Base-by-base conservation (phyloP, 352 stramenopile species). In the Globisporangium middletonii region DNA sequence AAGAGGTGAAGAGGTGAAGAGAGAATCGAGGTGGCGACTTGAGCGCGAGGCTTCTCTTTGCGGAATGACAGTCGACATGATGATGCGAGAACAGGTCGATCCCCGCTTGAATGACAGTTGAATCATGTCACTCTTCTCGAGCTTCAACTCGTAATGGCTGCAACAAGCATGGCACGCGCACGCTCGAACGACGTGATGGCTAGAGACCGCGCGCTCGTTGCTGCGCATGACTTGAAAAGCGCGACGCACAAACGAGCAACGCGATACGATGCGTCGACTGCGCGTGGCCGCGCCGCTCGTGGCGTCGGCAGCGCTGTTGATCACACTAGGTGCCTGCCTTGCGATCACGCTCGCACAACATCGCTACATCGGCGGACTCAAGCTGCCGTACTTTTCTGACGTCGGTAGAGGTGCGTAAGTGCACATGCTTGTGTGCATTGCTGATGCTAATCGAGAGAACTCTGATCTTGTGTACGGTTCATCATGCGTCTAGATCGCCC, bases 321-420 rank as follows among this genome's bases (percentile, higher is more conserved):
- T 51, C 26, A 88, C 77, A 51, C 61, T 88, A 30, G 46, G 71
- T 27, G 64, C 63, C 0, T 88, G 77, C 50, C 60, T 87, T 15
- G 53, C 49, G 16, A 62, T 87, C 55, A 65, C 70, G 44, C 73
- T 73, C 46, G 43, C 37, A 35, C 62, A 67, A 12, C 45, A 73
- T 43, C 68, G 66, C 30, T 87, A 87, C 50, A 57, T 76, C 7
- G 77, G 77, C 30, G 73, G 72, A 0, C 59, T 88, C 13, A 46
- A 50, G 3, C 79, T 73, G 69, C 77, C 73, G 16, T 87, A 81
- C 63, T 83, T 87, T 63, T 87, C 77, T 28, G 74, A 81, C 54
- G 65, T 77, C 51, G 75, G 75, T n/a, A 64, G 72, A 64, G 72
- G 83, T 57, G 55, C 5, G 56, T 46, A 12, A 3, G 23, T 33